Evolutionary conservation across 257 asterid genomes (phyloP).

Genomic region (Ajuga chamaepitys): DNA sequence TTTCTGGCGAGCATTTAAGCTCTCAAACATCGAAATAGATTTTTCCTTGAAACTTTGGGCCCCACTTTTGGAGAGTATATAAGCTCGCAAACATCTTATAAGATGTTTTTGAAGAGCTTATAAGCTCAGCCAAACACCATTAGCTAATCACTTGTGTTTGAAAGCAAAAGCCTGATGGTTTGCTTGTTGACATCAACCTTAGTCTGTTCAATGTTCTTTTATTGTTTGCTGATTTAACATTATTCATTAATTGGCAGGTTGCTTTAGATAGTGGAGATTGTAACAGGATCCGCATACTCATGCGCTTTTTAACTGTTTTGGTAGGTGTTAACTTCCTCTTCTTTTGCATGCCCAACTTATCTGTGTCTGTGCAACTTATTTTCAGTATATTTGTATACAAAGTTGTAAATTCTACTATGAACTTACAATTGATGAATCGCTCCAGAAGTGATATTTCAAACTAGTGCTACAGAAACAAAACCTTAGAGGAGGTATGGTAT

Average conservation of each 20-base stretch:
- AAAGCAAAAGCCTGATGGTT: neutral
- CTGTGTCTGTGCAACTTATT: neutral
- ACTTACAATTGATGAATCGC: neutral
- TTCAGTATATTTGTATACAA: neutral
- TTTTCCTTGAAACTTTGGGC: too few relatives aligned
- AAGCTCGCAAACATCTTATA: too few relatives aligned
- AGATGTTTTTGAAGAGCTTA: too few relatives aligned
- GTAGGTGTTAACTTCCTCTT: conserved; percentile 34
- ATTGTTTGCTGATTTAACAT: conserved; percentile 2
- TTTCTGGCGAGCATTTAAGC: too few relatives aligned
- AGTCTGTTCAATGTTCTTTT: neutral
- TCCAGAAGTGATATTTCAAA: neutral
- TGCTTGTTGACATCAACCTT: neutral
- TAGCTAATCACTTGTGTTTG: neutral
- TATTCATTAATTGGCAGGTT: conserved; percentile 42
- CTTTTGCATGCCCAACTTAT: conserved; percentile 8
- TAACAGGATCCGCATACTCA: conserved; percentile 67
- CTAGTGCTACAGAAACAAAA: neutral
- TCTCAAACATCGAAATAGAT: too few relatives aligned
- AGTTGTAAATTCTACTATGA: conserved; percentile 1
- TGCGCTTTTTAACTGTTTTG: conserved; percentile 86
- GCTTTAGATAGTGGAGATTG: conserved; percentile 71
- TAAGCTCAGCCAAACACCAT: too few relatives aligned
- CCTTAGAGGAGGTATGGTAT: too few relatives aligned
- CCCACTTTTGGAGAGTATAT: too few relatives aligned